Conservation (phyloP, 2,329 filamentous ascomycete species). For the Tolypocladium tundrense region DNA sequence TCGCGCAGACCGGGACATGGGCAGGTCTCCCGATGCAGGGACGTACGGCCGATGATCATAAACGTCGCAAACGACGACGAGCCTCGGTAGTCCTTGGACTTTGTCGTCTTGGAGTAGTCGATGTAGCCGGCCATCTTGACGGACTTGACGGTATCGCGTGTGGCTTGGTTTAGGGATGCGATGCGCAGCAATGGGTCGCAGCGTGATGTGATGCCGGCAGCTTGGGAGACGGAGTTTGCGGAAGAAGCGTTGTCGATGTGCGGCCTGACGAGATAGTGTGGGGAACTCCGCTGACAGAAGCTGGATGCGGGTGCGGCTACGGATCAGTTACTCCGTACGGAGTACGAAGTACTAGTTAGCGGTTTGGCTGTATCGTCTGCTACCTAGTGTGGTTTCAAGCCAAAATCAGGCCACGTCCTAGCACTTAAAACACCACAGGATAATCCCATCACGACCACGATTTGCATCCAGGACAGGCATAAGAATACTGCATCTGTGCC, state of each 20-base stretch:
- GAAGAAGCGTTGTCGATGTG: neutral
- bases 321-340: too few species aligned
- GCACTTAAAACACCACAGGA: neutral
- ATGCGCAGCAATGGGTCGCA: neutral
- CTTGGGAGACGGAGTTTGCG: neutral
- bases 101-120: slow-evolving; percentile 47
- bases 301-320: neutral
- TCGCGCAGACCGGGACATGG: neutral
- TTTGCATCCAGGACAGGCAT: neutral
- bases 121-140: slow-evolving; percentile 27
- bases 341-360: too few species aligned
- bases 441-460: neutral
- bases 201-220: neutral
- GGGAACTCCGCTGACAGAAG: neutral
- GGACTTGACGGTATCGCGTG: neutral
- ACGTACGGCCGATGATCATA: slow-evolving; percentile 89
- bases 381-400: too few species aligned
- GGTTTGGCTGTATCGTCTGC: too few species aligned
- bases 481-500: neutral
- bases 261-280: neutral
- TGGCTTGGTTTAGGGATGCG: neutral
- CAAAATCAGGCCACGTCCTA: neutral
- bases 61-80: slow-evolving; percentile 83
- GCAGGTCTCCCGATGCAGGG: neutral
- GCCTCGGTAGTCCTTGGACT: slow-evolving; percentile 47